Evolutionary conservation across 768 basidiomycete species (phyloP), one percentile per base, ranked within the genome.

Genomic region (Leucosporidium scottii): DNA sequence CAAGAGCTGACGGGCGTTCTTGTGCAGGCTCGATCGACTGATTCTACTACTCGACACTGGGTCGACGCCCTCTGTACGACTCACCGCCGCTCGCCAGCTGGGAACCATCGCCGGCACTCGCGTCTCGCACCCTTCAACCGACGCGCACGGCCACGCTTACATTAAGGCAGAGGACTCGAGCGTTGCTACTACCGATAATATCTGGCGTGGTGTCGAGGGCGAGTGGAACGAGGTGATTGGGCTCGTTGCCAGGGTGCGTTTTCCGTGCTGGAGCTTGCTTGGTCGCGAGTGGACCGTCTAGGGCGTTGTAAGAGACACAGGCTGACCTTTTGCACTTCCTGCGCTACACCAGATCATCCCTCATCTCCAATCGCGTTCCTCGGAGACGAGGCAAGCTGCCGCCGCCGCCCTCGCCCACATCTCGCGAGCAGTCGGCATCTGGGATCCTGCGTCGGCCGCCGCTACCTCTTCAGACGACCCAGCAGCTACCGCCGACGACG

Each of bases 61-160:
- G 55, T 93, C 94, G 18, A 92, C 92, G 4, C 79, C 84, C 51
- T 88, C 89, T 59, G 88, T 99, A 72, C 85, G 93, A 76, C 86
- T 86, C 70, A 96, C 96, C n/a, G 94, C 96, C 0, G 93, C 93
- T 7, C 93, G 91, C 75, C 96, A 99, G 78, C 83, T 99, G 55
- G 93, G 93, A 0, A 90, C 93, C 70, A 82, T 99, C 61, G 92
- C 92, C 0, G 87, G 85, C 25, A 88, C 91, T 79, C 87, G 87
- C 72, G 88, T 96, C 66, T 60, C 66, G 20, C 91, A 68, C 86
- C 67, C 73, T 10, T 68, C 71, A 0, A 55, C 59, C 21, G 48
- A 68, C 56, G 44, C 30, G 13, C 48, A 56, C 34, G 63, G 53
- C 20, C 75, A 58, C 27, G 84, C 61, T 12, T 49, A 68, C 21